Percentiles rank a stretch among this genome's conserved stretches.
Evolutionary conservation across 2,329 filamentous ascomycete genomes (phyloP).

Genomic region (Botryotinia narcissicola): DNA sequence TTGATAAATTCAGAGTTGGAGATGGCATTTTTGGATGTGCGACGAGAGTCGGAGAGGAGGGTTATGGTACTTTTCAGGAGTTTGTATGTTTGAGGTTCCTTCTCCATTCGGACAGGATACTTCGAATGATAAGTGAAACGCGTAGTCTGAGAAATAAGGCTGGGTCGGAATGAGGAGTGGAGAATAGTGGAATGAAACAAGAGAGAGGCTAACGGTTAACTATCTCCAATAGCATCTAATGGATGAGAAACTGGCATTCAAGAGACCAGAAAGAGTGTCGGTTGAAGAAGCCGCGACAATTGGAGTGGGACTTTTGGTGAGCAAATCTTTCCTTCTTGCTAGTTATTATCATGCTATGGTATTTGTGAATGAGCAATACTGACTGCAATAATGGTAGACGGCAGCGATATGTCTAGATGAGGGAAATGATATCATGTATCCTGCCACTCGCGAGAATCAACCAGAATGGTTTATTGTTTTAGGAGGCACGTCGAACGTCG

Average conservation of each 20-base stretch:
- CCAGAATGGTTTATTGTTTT: constrained; percentile 43
- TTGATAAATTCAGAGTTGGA: constrained; percentile 38
- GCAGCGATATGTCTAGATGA: constrained; percentile 9
- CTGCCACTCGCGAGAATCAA: constrained; percentile 19
- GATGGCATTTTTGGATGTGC: constrained; percentile 42
- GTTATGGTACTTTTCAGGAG: constrained; percentile 26
- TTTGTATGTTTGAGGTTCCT: background rate
- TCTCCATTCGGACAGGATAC: background rate
- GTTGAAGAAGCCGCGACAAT: constrained; percentile 40
- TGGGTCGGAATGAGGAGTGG: background rate
- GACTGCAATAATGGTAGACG: background rate
- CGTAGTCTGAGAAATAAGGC: background rate
- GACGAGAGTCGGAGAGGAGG: constrained; percentile 37
- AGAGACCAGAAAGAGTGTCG: constrained; percentile 33
- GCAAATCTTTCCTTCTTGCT: background rate
- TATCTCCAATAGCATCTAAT: constrained; percentile 36
- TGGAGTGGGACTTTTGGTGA: constrained; percentile 40
- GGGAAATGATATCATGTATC: constrained; percentile 8
- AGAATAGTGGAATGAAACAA: background rate
- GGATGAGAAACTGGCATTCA: constrained; percentile 41
- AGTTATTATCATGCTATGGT: background rate
- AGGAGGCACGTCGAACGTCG: constrained; percentile 41
- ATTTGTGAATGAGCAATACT: background rate
- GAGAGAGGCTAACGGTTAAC: constrained; percentile 1
- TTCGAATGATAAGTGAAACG: background rate